phyloP scores from a whole-genome alignment of 805 yeast genomes.

The Lipomyces chichibuensis region DNA sequence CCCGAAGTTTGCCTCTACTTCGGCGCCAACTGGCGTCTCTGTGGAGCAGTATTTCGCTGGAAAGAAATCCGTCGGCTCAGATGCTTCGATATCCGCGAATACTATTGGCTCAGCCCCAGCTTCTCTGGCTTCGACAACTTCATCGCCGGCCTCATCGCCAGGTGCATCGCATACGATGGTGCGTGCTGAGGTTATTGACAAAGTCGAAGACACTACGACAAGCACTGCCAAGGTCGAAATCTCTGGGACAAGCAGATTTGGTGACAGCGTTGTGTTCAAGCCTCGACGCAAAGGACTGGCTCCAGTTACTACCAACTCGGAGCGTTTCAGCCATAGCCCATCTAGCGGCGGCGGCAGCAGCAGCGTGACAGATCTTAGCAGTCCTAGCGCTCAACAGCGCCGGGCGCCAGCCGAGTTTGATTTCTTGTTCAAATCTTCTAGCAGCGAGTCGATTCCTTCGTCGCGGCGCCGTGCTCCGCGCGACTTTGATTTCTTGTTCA shows the following conservation, averaged over 20 bases:
- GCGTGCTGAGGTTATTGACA: background rate
- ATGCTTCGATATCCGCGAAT: background rate
- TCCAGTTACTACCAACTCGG: background rate
- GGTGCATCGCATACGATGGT: background rate
- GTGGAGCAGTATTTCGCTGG: constrained; percentile 16
- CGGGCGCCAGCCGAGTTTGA: constrained; percentile 26
- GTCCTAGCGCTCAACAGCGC: constrained; percentile 1
- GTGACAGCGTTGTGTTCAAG: constrained; percentile 28
- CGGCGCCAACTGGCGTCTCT: constrained; percentile 21
- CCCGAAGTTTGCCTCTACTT: constrained; percentile 34
- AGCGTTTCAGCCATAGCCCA: background rate
- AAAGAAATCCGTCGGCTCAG: background rate
- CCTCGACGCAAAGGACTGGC: constrained; percentile 27
- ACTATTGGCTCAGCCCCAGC: constrained; percentile 4
- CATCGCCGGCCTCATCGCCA: constrained; percentile 4
- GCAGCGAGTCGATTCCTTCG: background rate
- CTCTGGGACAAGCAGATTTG: constrained; percentile 17
- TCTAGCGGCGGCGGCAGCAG: background rate
- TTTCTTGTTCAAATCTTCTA: constrained; percentile 15
- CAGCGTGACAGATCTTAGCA: background rate
- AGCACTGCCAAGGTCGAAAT: constrained; percentile 2
- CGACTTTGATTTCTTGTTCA: constrained; percentile 21
- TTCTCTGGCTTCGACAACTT: constrained; percentile 2
- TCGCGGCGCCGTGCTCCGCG: constrained; percentile 15
- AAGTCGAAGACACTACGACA: background rate